phyloP scores from a whole-genome alignment of 1,139 yeast genomes.

The Torulaspora pretoriensis region DNA sequence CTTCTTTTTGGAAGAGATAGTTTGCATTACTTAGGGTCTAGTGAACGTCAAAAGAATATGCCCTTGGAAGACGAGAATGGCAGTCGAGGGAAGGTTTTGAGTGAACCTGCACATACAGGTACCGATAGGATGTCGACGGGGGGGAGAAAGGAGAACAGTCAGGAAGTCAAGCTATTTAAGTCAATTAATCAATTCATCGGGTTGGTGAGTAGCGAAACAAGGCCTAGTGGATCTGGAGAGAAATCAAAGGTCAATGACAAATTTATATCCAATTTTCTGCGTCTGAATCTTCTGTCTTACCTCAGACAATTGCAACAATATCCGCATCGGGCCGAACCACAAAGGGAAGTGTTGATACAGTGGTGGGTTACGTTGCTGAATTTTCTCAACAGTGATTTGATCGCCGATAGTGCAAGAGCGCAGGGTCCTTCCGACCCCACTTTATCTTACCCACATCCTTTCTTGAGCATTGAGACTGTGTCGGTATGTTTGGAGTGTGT shows the following conservation, averaged over 20 bases:
- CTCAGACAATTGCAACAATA: conserved; percentile 21
- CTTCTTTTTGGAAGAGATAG: background rate
- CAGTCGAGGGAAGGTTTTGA: background rate
- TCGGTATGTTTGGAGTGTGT: conserved; percentile 32
- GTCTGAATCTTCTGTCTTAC: conserved; percentile 24
- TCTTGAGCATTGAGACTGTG: conserved; percentile 18
- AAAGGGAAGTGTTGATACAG: conserved; percentile 27
- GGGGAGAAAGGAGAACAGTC: background rate
- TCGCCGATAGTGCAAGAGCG: background rate
- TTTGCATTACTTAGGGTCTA: background rate
- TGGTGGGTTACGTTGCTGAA: conserved; percentile 36
- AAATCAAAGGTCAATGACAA: conserved; percentile 10
- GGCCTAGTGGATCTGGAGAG: background rate
- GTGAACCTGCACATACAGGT: background rate
- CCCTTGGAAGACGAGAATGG: conserved; percentile 3
- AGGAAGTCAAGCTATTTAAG: conserved; percentile 25
- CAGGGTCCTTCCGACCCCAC: conserved; percentile 1
- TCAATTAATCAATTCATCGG: conserved; percentile 28
- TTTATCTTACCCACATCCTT: conserved; percentile 9
- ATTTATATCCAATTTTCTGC: conserved; percentile 22
- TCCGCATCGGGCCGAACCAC: conserved; percentile 2
- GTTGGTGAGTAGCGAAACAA: conserved; percentile 19
- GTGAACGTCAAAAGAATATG: background rate
- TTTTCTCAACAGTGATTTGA: conserved; percentile 23
- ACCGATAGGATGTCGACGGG: background rate